These are phyloP conservation scores for Sporothrix euskadiensis DNA, from an alignment of 2,329 filamentous ascomycete species.

Conservation along the genomic window DNA sequence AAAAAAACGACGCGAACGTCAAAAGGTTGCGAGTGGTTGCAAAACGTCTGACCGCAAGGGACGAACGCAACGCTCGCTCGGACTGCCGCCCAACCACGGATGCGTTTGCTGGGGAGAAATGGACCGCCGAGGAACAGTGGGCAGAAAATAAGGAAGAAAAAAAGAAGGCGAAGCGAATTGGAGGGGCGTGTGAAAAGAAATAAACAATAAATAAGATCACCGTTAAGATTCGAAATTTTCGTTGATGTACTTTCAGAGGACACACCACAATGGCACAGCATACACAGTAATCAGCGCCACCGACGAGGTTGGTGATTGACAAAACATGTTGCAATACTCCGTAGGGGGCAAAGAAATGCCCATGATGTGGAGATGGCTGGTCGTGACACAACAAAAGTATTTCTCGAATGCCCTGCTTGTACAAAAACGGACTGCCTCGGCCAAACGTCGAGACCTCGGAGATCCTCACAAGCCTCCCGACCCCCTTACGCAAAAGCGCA, in stretches of 20 bases:
- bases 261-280: background rate
- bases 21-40: background rate
- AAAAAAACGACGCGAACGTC: background rate
- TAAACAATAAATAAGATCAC: background rate
- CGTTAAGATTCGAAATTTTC: background rate
- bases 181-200: background rate
- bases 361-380: background rate
- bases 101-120: conserved; percentile 21
- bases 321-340: background rate
- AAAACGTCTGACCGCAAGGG: conserved; percentile 23
- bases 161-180: conserved; percentile 17
- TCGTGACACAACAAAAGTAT: background rate
- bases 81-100: conserved; percentile 24
- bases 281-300: too few species aligned
- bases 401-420: too few species aligned
- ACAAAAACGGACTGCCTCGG: background rate
- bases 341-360: background rate
- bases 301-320: background rate
- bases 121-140: background rate
- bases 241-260: background rate
- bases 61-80: conserved; percentile 22
- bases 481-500: background rate
- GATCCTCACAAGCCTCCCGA: background rate
- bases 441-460: background rate
- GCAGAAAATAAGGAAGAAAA: background rate